Percentiles rank a stretch among this genome's conserved stretches.
These are phyloP conservation scores for Hypoxylon crocopeplum DNA, from an alignment of 495 filamentous ascomycete species.

Conservation along the genomic window DNA sequence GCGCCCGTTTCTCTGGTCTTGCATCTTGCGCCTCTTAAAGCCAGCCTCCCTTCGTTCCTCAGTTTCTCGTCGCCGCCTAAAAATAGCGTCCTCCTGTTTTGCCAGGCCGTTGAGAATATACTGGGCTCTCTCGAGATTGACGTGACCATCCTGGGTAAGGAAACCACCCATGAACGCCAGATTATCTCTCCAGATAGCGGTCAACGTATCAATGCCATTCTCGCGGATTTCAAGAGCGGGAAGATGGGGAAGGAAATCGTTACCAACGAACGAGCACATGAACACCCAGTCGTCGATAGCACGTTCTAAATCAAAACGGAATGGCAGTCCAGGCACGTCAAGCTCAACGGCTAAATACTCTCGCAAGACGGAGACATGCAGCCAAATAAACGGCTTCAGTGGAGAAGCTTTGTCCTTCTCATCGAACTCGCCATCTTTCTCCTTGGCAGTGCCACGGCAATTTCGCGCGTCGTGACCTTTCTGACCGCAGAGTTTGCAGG, in stretches of 20 bases:
- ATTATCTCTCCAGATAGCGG: constrained; percentile 94
- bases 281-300: constrained; percentile 99
- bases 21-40: constrained; percentile 76
- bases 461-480: constrained; percentile 84
- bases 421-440: constrained; percentile 83
- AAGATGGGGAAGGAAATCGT: constrained; percentile 97
- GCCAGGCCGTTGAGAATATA: constrained; percentile 87
- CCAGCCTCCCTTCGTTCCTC: constrained; percentile 83
- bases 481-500: constrained; percentile 88
- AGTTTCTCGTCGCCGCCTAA: constrained; percentile 77
- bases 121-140: constrained; percentile 86
- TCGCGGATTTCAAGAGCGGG: constrained; percentile 97
- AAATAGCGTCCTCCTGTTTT: constrained; percentile 95
- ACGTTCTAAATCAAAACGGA: constrained; percentile 86
- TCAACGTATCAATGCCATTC: constrained; percentile 94
- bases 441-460: constrained; percentile 82
- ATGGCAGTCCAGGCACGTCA: constrained; percentile 75
- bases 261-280: constrained; percentile 99
- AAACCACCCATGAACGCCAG: constrained; percentile 92
- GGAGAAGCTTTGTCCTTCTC: constrained; percentile 75
- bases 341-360: constrained; percentile 95
- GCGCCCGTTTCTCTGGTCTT: constrained; percentile 61
- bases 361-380: constrained; percentile 87
- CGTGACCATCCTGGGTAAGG: constrained; percentile 90
- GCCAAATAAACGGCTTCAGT: constrained; percentile 95